Conservation (phyloP, 1,284 basidiomycete species). For the Rhodotorula sp. region DNA sequence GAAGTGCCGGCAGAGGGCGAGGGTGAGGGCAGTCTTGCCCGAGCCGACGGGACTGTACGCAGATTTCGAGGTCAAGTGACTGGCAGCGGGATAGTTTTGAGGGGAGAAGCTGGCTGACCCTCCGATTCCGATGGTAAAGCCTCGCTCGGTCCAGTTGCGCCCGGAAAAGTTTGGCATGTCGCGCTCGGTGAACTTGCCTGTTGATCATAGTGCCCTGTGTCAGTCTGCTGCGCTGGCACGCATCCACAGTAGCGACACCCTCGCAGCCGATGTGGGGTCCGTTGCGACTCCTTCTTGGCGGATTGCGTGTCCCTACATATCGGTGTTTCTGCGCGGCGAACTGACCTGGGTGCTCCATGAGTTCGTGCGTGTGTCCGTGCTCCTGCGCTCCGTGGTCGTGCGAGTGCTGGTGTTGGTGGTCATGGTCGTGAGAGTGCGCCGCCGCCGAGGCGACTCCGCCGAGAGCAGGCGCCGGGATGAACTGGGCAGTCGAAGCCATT, state of each 20-base stretch:
- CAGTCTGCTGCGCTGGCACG: not conserved
- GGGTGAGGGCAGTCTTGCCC: slow-evolving; percentile 91
- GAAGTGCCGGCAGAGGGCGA: slow-evolving; percentile 83
- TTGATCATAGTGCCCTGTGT: slow-evolving; percentile 32
- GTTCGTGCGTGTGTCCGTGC: slow-evolving; percentile 83
- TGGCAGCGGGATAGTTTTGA: too few relatives aligned
- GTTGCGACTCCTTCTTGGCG: not conserved
- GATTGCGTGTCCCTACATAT: not conserved
- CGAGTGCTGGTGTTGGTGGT: slow-evolving; percentile 26
- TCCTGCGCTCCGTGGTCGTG: slow-evolving; percentile 47
- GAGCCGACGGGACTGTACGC: slow-evolving; percentile 73
- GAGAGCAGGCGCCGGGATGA: slow-evolving; percentile 30
- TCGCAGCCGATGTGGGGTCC: not conserved
- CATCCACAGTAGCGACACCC: too few relatives aligned
- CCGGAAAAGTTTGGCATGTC: slow-evolving; percentile 83
- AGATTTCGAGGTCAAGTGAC: not conserved
- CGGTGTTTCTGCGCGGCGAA: not conserved
- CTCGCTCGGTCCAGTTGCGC: slow-evolving; percentile 86
- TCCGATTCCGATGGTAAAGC: slow-evolving; percentile 95
- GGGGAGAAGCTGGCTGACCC: slow-evolving; percentile 62
- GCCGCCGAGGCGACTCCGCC: not conserved
- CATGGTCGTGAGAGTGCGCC: slow-evolving; percentile 23
- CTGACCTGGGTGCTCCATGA: slow-evolving; percentile 75
- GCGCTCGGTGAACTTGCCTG: slow-evolving; percentile 87
- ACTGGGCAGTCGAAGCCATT: slow-evolving; percentile 26